These are phyloP conservation scores for Colletotrichum tanaceti DNA, from an alignment of 2,329 filamentous ascomycete genomes.

Conservation along the genomic window DNA sequence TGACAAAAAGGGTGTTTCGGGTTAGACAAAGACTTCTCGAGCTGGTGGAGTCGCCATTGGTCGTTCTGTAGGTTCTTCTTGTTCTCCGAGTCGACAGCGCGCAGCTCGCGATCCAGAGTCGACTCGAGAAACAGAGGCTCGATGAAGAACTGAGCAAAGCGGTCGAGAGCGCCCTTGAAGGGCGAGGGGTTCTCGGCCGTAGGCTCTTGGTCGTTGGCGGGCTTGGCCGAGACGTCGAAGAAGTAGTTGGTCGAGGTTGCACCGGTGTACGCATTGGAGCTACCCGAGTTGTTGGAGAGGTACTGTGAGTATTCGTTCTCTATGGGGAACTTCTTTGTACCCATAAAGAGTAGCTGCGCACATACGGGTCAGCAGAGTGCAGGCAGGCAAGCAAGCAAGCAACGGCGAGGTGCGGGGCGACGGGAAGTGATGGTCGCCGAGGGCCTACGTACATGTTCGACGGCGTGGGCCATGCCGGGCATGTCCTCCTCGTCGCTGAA, in stretches of 20 bases:
- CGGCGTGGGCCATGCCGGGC: constrained; percentile 94
- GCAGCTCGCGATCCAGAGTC: constrained; percentile 87
- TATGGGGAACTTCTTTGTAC: constrained; percentile 95
- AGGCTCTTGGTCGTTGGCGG: constrained; percentile 69
- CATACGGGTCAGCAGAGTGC: constrained; percentile 30
- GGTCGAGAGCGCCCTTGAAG: constrained; percentile 84
- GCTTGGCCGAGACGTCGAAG: constrained; percentile 91
- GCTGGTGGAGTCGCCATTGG: constrained; percentile 85
- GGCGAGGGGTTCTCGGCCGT: constrained; percentile 68
- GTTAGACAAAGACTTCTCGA: constrained; percentile 90
- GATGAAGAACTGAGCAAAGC: constrained; percentile 95
- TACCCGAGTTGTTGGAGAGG: constrained; percentile 87
- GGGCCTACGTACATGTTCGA: constrained; percentile 77
- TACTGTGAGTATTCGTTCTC: constrained; percentile 98
- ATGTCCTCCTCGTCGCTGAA: constrained; percentile 93
- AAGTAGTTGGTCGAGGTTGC: constrained; percentile 97
- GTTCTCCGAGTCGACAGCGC: constrained; percentile 93
- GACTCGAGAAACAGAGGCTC: constrained; percentile 86
- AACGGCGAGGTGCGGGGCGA: too few species aligned
- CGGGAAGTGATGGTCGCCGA: background rate
- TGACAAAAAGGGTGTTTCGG: constrained; percentile 89
- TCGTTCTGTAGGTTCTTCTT: constrained; percentile 97
- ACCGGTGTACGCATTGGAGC: constrained; percentile 95
- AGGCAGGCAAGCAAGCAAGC: constrained; percentile 10
- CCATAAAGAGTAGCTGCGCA: constrained; percentile 87